Base-by-base conservation (phyloP, 495 filamentous ascomycete species). In the Daldinia caldariorum region DNA sequence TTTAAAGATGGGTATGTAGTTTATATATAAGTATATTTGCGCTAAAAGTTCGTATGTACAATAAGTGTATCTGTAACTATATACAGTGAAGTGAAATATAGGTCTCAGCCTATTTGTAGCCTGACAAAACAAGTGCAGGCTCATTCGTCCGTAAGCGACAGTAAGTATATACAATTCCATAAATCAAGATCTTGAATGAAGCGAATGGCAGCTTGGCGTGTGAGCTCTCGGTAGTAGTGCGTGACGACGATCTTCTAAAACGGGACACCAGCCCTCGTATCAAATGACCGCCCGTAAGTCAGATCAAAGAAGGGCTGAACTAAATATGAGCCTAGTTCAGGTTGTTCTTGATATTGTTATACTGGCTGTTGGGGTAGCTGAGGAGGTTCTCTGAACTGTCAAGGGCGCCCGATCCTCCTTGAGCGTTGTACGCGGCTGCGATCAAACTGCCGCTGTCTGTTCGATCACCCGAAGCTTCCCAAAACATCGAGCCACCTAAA, bases 401-500 rank as follows among this genome's bases (percentile, higher is more conserved):
- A 32, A 84, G 59, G 18, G 72, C 68, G 49, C 56, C 62, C 0
- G 61, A 26, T n/a, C 71, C 69, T 12, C 82, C 81, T 55, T 84
- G 73, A 0, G 63, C 60, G 10, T 41, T 59, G 38, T 51, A 78
- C 0, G 88, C 86, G 4, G 84, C 84, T 7, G 79, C 82, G 54
- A 94, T 89, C 77, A 94, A 70, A 71, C 89, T 90, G 45, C 83
- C 84, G n/a, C 80, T 79, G 5, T 81, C 87, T 1, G 53, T 80
- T 73, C 85, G 87, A 79, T 97, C 94, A 12, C 83, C 88, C 66
- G 88, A 92, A 39, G 87, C 88, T 79, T 97, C 94, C 93, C 94
- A 97, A 86, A 91, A 97, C 92, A 97, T 97, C 3, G 84, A 87
- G 22, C 94, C 93, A 1, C 88, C 93, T 3, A 97, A 82, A 1